phyloP scores from a whole-genome alignment of 1,284 basidiomycete species.

The Boletellus dicymbophilus region DNA sequence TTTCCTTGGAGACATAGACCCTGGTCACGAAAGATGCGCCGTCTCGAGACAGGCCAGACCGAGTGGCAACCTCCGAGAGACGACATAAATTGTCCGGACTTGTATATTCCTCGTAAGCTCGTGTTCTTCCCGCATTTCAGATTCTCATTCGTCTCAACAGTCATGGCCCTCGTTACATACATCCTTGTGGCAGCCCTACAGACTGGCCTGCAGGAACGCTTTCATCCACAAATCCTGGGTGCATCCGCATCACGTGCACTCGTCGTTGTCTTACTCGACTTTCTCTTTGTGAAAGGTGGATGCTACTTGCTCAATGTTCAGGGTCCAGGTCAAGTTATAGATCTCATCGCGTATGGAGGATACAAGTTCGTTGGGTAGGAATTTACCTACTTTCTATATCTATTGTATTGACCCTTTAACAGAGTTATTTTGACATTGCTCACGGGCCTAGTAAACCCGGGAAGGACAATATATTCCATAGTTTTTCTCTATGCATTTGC shows the following conservation, averaged over 20 bases:
- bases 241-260: constrained; percentile 84
- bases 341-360: constrained; percentile 82
- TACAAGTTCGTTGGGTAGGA: constrained; percentile 96
- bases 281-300: constrained; percentile 86
- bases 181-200: constrained; percentile 87
- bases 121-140: neutral
- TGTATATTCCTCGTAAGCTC: constrained; percentile 92
- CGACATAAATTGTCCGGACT: constrained; percentile 94
- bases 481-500: constrained; percentile 86
- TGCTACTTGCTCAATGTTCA: constrained; percentile 91
- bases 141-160: constrained; percentile 41
- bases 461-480: constrained; percentile 65
- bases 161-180: constrained; percentile 97
- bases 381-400: neutral
- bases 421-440: constrained; percentile 77
- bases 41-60: constrained; percentile 66
- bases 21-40: constrained; percentile 69
- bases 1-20: constrained; percentile 95
- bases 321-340: constrained; percentile 72
- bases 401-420: constrained; percentile 1
- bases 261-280: constrained; percentile 82
- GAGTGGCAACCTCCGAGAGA: constrained; percentile 92
- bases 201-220: constrained; percentile 81
- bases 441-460: constrained; percentile 59
- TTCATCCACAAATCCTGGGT: constrained; percentile 91